Percentiles rank a stretch among this genome's conserved stretches.
These are phyloP conservation scores for Fusarium chlamydosporum DNA, from an alignment of 2,329 filamentous ascomycete genomes.

Conservation along the genomic window DNA sequence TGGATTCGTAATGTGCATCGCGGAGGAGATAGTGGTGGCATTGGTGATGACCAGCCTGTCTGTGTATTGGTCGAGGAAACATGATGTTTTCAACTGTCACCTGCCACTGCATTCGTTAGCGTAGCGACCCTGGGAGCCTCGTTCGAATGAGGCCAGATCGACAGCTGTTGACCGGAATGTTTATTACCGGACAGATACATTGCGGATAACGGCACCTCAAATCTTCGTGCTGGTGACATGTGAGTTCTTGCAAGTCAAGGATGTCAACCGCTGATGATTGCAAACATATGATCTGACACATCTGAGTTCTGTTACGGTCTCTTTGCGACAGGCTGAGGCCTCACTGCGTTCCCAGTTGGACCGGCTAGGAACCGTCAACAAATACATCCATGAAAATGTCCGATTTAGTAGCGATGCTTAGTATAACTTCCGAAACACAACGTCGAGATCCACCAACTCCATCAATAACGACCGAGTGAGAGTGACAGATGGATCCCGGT, in stretches of 20 bases:
- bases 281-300: no score
- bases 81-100: not conserved
- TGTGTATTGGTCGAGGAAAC: not conserved
- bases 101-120: not conserved
- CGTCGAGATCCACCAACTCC: conserved; percentile 18
- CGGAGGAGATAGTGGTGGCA: no score
- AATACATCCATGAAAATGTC: no score
- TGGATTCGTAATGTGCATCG: not conserved
- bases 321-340: no score
- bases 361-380: no score
- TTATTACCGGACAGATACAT: not conserved
- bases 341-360: no score
- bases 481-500: conserved; percentile 19
- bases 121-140: not conserved
- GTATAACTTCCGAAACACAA: conserved; percentile 23
- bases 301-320: no score
- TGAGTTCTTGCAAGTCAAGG: no score
- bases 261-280: no score
- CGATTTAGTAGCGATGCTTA: no score
- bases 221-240: no score
- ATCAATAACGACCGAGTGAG: conserved; percentile 21
- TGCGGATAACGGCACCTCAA: no score
- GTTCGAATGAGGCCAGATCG: not conserved
- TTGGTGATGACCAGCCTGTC: not conserved
- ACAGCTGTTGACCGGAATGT: not conserved